phyloP scores from a whole-genome alignment of 2,329 filamentous ascomycete genomes.

The Pezicula neosporulosa region DNA sequence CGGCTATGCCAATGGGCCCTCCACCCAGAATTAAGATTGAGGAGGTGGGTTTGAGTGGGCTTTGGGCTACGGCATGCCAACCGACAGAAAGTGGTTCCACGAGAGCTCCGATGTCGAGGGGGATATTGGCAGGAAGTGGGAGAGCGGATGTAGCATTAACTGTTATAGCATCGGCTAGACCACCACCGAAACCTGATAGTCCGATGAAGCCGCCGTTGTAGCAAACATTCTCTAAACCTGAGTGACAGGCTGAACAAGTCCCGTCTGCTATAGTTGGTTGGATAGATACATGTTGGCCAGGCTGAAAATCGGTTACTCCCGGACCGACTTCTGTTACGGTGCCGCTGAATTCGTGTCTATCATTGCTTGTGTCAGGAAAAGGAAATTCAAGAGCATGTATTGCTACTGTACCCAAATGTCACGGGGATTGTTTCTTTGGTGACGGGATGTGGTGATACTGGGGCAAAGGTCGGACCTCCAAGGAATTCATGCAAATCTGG shows the following conservation, averaged over 20 bases:
- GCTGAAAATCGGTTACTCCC: conserved; percentile 40
- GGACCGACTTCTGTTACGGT: conserved; percentile 55
- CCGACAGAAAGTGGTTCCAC: conserved; percentile 62
- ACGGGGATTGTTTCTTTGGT: conserved; percentile 55
- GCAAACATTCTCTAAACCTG: conserved; percentile 54
- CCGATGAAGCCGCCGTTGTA: conserved; percentile 51
- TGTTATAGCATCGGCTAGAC: conserved; percentile 51
- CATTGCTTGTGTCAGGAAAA: too few species aligned
- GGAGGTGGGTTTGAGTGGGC: conserved; percentile 41
- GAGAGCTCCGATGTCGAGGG: conserved; percentile 51
- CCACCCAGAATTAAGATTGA: conserved; percentile 55
- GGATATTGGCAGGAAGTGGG: conserved; percentile 46
- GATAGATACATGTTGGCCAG: conserved; percentile 55
- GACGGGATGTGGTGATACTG: conserved; percentile 49
- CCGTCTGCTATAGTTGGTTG: conserved; percentile 58
- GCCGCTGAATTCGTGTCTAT: conserved; percentile 60
- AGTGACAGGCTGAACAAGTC: conserved; percentile 50
- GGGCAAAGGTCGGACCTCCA: conserved; percentile 43
- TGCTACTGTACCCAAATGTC: conserved; percentile 38
- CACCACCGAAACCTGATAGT: conserved; percentile 42
- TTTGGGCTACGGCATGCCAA: conserved; percentile 57
- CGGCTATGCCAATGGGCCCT: conserved; percentile 59
- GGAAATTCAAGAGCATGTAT: too few species aligned
- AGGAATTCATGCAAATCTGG: conserved; percentile 50
- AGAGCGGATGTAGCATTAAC: conserved; percentile 46